Evolutionary conservation across 768 basidiomycete genomes (phyloP).

Genomic region (Porphyrellus cyaneotinctus): DNA sequence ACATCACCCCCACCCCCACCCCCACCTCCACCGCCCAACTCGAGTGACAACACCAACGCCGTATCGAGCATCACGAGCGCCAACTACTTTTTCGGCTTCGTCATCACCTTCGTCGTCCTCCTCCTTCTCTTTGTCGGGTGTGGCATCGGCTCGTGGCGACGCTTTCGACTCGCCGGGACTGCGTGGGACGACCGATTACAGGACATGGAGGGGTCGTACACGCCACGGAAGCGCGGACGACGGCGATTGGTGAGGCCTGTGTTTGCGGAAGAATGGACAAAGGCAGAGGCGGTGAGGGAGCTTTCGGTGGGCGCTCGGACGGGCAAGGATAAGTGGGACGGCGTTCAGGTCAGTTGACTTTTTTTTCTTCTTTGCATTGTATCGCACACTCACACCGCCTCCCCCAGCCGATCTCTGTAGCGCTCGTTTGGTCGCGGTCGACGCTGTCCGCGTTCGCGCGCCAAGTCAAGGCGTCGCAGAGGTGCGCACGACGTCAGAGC

Average conservation of each 20-base stretch:
- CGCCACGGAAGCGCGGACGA: conserved; percentile 11
- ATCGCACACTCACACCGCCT: not conserved
- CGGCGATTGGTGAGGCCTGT: conserved; percentile 17
- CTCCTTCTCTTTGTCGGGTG: conserved; percentile 50
- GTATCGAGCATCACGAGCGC: conserved; percentile 9
- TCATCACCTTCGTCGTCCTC: conserved; percentile 31
- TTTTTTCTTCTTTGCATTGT: not conserved
- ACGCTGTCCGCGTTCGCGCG: not conserved
- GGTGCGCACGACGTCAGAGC: not conserved
- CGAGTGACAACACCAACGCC: not conserved
- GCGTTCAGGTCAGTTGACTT: conserved; percentile 24
- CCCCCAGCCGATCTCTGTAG: conserved; percentile 21
- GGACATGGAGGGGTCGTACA: conserved; percentile 8
- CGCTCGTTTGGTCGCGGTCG: conserved; percentile 18
- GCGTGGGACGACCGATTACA: conserved; percentile 21
- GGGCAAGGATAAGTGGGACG: conserved; percentile 9
- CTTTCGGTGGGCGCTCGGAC: not conserved
- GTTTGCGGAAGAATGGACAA: conserved; percentile 21
- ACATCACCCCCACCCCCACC: not conserved
- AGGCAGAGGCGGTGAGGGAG: not conserved
- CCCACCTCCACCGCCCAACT: not conserved
- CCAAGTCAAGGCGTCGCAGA: not conserved
- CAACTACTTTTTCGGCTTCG: conserved; percentile 34
- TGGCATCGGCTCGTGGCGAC: conserved; percentile 44
- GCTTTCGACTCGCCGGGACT: conserved; percentile 23